These are phyloP conservation scores for Arachis stenosperma DNA, from an alignment of 306 rosid species.

Conservation along the genomic window DNA sequence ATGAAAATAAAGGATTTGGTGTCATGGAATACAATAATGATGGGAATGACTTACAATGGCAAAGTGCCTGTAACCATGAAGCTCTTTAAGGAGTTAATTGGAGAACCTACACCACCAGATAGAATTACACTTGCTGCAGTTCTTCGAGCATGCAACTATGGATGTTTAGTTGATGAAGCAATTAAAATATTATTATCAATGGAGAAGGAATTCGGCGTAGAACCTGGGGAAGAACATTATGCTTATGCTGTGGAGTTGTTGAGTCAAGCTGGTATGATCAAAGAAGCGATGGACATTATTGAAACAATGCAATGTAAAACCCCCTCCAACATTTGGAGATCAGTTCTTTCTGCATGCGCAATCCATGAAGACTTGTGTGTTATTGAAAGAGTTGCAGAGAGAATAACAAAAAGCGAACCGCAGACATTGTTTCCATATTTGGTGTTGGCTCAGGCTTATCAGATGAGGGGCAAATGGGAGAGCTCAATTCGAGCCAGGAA, in stretches of 20 bases:
- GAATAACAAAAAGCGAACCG: slow-evolving; percentile 62
- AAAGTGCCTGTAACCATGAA: slow-evolving; percentile 50
- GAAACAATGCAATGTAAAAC: slow-evolving; percentile 54
- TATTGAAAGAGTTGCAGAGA: slow-evolving; percentile 65
- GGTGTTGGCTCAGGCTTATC: slow-evolving; percentile 63
- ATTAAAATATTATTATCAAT: slow-evolving; percentile 55
- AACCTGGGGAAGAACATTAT: slow-evolving; percentile 64
- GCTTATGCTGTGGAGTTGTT: slow-evolving; percentile 61
- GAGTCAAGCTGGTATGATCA: slow-evolving; percentile 65
- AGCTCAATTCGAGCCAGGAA: slow-evolving; percentile 64
- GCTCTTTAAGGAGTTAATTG: slow-evolving; percentile 48
- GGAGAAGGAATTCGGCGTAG: slow-evolving; percentile 66
- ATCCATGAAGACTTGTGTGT: slow-evolving; percentile 55
- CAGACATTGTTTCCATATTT: slow-evolving; percentile 60
- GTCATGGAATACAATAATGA: slow-evolving; percentile 79
- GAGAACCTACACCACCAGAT: slow-evolving; percentile 57
- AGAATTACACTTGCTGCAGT: slow-evolving; percentile 68
- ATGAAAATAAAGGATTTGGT: slow-evolving; percentile 64
- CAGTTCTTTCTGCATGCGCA: slow-evolving; percentile 57
- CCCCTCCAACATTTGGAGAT: slow-evolving; percentile 54
- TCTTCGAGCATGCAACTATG: slow-evolving; percentile 72
- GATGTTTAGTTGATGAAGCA: slow-evolving; percentile 68
- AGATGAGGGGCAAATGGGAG: slow-evolving; percentile 77
- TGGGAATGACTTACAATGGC: slow-evolving; percentile 68
- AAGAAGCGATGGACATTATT: slow-evolving; percentile 63